phyloP scores from a whole-genome alignment of 371 early-diverging fungal species.

The Apophysomyces elegans region DNA sequence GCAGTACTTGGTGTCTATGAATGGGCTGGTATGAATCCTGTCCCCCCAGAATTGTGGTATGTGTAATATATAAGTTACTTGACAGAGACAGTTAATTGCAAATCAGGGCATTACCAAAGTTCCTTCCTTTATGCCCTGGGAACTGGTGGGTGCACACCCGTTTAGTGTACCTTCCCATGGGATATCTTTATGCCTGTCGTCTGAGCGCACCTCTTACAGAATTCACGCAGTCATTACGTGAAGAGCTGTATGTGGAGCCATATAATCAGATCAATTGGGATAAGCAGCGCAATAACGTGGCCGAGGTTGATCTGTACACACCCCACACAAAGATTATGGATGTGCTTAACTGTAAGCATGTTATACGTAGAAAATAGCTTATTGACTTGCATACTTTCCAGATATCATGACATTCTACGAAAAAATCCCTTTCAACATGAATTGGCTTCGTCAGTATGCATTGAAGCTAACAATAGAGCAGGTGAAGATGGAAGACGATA shows the following conservation, averaged over 20 bases:
- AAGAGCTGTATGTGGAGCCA: constrained; percentile 86
- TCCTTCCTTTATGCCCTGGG: constrained; percentile 86
- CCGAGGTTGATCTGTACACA: constrained; percentile 81
- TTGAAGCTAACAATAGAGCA: constrained; percentile 79
- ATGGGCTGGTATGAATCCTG: constrained; percentile 94
- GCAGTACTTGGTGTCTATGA: constrained; percentile 89
- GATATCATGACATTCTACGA: constrained; percentile 71
- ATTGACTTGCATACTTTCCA: constrained; percentile 14
- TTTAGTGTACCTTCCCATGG: constrained; percentile 92
- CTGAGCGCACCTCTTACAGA: constrained; percentile 63
- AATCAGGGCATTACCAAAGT: constrained; percentile 79
- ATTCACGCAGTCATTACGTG: constrained; percentile 76
- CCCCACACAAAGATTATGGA: constrained; percentile 85
- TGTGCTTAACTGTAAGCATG: constrained; percentile 63
- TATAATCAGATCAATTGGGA: constrained; percentile 88
- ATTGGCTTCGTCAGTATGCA: constrained; percentile 71
- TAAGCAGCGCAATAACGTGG: constrained; percentile 80
- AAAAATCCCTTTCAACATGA: constrained; percentile 45
- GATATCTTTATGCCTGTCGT: constrained; percentile 84
- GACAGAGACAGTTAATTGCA: neutral
- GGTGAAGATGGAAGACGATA: constrained; percentile 87
- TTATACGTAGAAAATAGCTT: constrained; percentile 4
- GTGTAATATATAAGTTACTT: neutral
- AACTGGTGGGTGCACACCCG: constrained; percentile 95
- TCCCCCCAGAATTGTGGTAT: constrained; percentile 94